phyloP scores from a whole-genome alignment of 257 asterid species.

The Gynochthodes officinalis region DNA sequence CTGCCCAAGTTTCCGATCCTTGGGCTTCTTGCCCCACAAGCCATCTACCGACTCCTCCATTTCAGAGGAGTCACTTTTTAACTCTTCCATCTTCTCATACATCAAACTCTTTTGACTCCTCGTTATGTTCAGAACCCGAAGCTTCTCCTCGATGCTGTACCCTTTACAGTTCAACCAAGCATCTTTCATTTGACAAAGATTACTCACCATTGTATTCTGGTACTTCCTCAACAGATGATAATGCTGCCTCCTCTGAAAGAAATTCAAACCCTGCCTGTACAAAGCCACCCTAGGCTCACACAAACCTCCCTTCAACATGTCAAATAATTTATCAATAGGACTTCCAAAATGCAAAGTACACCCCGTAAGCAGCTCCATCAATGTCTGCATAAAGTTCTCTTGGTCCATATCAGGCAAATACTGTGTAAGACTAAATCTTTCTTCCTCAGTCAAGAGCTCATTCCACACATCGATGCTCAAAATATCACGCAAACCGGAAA shows the following conservation, averaged over 20 bases:
- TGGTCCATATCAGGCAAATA: slow-evolving; percentile 97
- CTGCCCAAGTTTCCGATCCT: slow-evolving; percentile 60
- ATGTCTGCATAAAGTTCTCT: slow-evolving; percentile 63
- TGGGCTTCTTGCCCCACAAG: slow-evolving; percentile 64
- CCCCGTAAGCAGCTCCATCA: slow-evolving; percentile 80
- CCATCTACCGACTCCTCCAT: slow-evolving; percentile 75
- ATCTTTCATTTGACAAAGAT: slow-evolving; percentile 88
- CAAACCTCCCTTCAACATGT: slow-evolving; percentile 89
- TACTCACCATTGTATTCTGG: slow-evolving; percentile 72
- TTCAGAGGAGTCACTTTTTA: slow-evolving; percentile 73
- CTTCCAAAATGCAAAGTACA: slow-evolving; percentile 81
- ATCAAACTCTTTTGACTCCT: slow-evolving; percentile 87
- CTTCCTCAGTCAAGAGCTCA: slow-evolving; percentile 83
- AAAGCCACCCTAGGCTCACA: slow-evolving; percentile 99
- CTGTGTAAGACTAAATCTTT: slow-evolving; percentile 69
- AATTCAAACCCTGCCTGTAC: slow-evolving; percentile 82
- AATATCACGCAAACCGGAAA: slow-evolving; percentile 69
- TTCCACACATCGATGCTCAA: slow-evolving; percentile 95
- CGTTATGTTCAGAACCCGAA: slow-evolving; percentile 83
- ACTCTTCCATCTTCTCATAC: slow-evolving; percentile 90
- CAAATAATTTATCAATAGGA: slow-evolving; percentile 65
- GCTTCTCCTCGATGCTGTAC: slow-evolving; percentile 94
- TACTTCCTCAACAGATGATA: slow-evolving; percentile 76
- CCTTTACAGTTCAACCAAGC: slow-evolving; percentile 87
- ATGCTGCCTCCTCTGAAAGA: slow-evolving; percentile 74